These are phyloP conservation scores for Schizothecium vesticola DNA, from an alignment of 495 filamentous ascomycete genomes.

Conservation along the genomic window DNA sequence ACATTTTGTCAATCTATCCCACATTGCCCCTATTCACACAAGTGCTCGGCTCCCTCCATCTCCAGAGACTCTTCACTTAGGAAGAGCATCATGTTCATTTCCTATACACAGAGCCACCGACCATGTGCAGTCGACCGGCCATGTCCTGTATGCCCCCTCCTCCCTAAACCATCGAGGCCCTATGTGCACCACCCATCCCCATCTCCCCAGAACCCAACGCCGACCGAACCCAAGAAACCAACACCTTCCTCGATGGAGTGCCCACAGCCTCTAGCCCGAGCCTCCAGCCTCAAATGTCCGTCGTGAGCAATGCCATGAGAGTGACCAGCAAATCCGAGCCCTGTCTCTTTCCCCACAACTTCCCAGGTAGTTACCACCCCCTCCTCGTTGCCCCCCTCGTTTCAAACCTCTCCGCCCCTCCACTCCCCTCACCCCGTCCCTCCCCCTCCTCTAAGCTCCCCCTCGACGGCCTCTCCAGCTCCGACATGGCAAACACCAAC, in stretches of 20 bases:
- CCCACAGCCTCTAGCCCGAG: neutral
- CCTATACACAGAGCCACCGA: neutral
- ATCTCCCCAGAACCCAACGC: neutral
- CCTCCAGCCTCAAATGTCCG: neutral
- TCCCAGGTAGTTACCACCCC: constrained; percentile 18
- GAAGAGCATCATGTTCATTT: neutral
- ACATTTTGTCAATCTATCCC: neutral
- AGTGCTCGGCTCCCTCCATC: neutral
- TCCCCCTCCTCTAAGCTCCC: constrained; percentile 69
- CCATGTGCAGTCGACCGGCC: neutral
- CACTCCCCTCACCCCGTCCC: constrained; percentile 29
- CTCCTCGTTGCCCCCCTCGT: constrained; percentile 2
- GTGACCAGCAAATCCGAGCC: neutral
- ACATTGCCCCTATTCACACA: neutral
- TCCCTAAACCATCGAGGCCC: neutral
- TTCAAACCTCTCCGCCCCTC: neutral
- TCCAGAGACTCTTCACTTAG: neutral
- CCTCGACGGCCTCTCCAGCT: constrained; percentile 62
- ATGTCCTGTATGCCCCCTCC: neutral
- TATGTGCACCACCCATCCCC: neutral
- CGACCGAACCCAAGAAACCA: neutral
- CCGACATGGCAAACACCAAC: constrained; percentile 82
- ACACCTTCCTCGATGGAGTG: neutral
- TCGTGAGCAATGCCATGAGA: neutral
- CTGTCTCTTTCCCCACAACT: too few species aligned